Base-by-base conservation (phyloP, 768 basidiomycete species). In the Tulasnella sp. region DNA sequence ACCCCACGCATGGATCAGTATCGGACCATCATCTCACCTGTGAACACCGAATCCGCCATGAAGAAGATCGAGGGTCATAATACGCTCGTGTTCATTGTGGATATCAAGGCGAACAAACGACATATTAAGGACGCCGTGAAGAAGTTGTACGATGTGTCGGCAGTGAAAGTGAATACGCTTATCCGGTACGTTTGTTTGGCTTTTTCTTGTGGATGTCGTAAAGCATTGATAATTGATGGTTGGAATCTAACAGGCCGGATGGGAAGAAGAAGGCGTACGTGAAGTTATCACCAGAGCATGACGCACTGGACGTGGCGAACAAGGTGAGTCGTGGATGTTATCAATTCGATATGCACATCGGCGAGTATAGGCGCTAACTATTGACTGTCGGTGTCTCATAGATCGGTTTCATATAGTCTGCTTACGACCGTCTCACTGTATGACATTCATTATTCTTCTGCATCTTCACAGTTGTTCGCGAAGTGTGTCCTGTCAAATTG, bases 41-140 rank as follows among this genome's bases (percentile, higher is more conserved):
- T 92, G 73, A 95, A 92, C 83, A 95, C 92, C 15, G 94, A 98
- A 74, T 86, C 83, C 11, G 94, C 95, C 64, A 97, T 98, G 95
- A 95, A 97, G 83, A 96, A 99, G 83, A 99, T 99, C 61, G 95
- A 99, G 80, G 95, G 97, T 74, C 85, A 97, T 80, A 98, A 99
- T 76, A 99, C 96, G 30, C 82, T 98, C 61, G 96, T 99, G 62
- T 99, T 98, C 79, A 85, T 98, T 63, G 93, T 96, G 55, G 94
- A 97, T 74, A 69, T 97, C 73, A 85, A 83, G 72, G 77, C 91
- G 66, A 99, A 96, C 84, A 99, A 99, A 82, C 84, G 92, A 49
- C 92, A 99, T 75, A 98, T 98, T 78, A 95, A 93, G 83, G 91
- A 97, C 68, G 96, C 96, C 1, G 93, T 99, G 68, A 97, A 97